A percentile compares a stretch with the other conserved stretches of the same genome.
These are phyloP conservation scores for Cryptococcus sp. DNA, from an alignment of 1,284 basidiomycete species.

Conservation along the genomic window DNA sequence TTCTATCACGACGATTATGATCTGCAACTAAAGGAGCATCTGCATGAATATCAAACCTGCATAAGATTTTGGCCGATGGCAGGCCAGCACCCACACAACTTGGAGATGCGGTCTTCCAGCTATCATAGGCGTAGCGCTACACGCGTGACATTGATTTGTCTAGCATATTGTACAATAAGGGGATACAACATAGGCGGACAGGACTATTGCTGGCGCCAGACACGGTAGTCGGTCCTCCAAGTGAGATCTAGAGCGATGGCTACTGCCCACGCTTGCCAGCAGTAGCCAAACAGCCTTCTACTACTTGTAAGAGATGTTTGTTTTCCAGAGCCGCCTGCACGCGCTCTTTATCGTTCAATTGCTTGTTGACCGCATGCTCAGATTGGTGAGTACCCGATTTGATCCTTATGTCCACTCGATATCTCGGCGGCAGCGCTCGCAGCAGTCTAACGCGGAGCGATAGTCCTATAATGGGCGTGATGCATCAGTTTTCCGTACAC, in stretches of 20 bases:
- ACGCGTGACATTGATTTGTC: no score
- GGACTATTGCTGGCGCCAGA: no score
- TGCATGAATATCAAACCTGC: no score
- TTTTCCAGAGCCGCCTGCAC: slow-evolving; percentile 98
- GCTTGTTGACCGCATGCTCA: slow-evolving; percentile 94
- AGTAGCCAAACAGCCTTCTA: slow-evolving; percentile 78
- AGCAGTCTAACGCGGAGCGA: slow-evolving; percentile 89
- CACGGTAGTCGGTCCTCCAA: no score
- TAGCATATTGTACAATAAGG: no score
- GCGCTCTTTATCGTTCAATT: slow-evolving; percentile 97
- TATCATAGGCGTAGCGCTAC: no score
- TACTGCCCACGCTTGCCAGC: slow-evolving; percentile 49
- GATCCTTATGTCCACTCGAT: slow-evolving; percentile 92
- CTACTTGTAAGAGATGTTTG: slow-evolving; percentile 76
- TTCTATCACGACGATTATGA: no score
- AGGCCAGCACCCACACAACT: no score
- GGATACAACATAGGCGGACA: no score
- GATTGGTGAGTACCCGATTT: slow-evolving; percentile 95
- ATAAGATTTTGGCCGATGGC: no score
- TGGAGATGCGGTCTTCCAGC: no score
- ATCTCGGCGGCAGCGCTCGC: slow-evolving; percentile 84
- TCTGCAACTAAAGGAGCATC: no score
- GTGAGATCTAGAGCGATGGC: background rate
- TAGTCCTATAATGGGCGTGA: slow-evolving; percentile 63
- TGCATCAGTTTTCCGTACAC: background rate